These are phyloP conservation scores for Epichloe hybrida DNA, from an alignment of 2,329 filamentous ascomycete species.

Conservation along the genomic window DNA sequence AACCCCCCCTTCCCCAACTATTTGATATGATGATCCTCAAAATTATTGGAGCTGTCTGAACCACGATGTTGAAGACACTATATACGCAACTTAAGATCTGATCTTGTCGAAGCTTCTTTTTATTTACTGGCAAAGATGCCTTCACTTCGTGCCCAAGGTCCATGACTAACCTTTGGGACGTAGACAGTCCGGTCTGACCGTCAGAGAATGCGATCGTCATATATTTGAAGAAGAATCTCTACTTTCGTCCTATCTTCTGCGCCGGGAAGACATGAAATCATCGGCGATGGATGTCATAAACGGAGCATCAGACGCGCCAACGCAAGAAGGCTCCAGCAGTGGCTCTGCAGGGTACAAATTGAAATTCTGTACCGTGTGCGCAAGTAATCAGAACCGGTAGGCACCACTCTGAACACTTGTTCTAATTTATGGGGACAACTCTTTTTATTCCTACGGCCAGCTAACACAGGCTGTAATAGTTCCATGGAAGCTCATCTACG, in stretches of 20 bases:
- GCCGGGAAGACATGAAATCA: not conserved
- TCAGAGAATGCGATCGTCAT: not conserved
- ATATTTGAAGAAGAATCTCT: not conserved
- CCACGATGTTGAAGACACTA: slow-evolving; percentile 45
- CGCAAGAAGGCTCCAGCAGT: slow-evolving; percentile 32
- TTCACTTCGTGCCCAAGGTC: not conserved
- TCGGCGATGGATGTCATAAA: slow-evolving; percentile 29
- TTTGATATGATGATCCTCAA: slow-evolving; percentile 27
- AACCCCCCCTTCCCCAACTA: not conserved
- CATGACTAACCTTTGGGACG: not conserved
- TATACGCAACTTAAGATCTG: slow-evolving; percentile 38
- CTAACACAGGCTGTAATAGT: slow-evolving; percentile 8
- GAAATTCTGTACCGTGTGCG: slow-evolving; percentile 97
- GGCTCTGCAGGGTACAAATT: slow-evolving; percentile 62
- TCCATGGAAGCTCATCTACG: slow-evolving; percentile 94
- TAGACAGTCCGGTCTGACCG: not conserved
- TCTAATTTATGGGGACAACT: too few species aligned
- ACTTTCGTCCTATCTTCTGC: not conserved
- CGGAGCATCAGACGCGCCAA: slow-evolving; percentile 20
- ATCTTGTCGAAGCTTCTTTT: not conserved
- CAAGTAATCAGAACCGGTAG: slow-evolving; percentile 92
- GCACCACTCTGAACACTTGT: slow-evolving; percentile 9
- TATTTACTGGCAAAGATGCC: not conserved
- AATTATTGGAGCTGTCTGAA: slow-evolving; percentile 68
- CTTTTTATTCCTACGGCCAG: not conserved